Evolutionary conservation across 768 basidiomycete genomes (phyloP).

Genomic region (Tylopilus sp.): DNA sequence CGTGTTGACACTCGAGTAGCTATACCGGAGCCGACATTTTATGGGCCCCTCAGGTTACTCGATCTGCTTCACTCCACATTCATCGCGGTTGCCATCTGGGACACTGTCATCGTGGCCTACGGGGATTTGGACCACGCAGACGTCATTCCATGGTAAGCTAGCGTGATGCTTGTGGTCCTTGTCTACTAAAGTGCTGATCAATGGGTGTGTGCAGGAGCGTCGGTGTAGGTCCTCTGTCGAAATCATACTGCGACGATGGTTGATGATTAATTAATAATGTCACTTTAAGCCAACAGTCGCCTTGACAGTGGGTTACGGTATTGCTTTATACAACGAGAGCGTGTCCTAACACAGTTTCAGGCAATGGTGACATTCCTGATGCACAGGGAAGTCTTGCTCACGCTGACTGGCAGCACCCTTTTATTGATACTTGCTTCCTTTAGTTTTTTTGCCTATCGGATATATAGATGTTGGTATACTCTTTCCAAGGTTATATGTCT

Average conservation of each 20-base stretch:
- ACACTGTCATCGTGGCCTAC: slow-evolving; percentile 20
- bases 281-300: slow-evolving; percentile 14
- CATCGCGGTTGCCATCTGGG: slow-evolving; percentile 21
- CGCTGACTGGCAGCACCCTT: neutral
- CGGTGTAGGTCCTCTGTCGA: slow-evolving; percentile 12
- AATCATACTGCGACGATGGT: neutral
- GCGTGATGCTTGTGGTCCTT: neutral
- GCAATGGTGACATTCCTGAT: slow-evolving; percentile 25
- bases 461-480: slow-evolving; percentile 9
- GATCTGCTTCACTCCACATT: slow-evolving; percentile 26
- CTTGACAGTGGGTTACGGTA: slow-evolving; percentile 16
- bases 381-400: slow-evolving; percentile 11
- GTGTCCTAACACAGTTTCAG: slow-evolving; percentile 5
- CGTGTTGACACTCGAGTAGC: neutral
- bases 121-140: slow-evolving; percentile 12
- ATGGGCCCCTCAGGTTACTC: slow-evolving; percentile 10
- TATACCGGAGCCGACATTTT: neutral
- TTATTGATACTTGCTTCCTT: neutral
- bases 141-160: slow-evolving; percentile 23
- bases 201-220: slow-evolving; percentile 17
- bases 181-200: neutral
- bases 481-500: too few species aligned
- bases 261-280: slow-evolving; percentile 1
- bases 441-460: slow-evolving; percentile 27
- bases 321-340: neutral